A percentile compares a stretch with the other conserved stretches of the same genome.
These are phyloP conservation scores for Camelina laxa DNA, from an alignment of 345 rosid genomes.

Conservation along the genomic window DNA sequence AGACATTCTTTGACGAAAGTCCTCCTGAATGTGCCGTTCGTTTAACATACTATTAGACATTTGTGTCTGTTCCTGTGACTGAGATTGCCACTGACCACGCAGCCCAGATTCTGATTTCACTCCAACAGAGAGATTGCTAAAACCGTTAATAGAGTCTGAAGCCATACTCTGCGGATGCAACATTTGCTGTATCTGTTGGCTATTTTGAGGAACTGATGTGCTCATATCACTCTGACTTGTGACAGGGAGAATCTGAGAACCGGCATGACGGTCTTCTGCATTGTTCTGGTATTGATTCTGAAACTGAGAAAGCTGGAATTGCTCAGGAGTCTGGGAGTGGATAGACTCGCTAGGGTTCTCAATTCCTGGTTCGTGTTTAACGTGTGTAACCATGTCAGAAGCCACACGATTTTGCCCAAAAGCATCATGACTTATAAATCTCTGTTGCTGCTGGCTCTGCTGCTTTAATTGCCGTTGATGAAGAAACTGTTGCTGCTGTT, in stretches of 20 bases:
- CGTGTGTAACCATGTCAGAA: slow-evolving; percentile 60
- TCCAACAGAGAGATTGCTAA: slow-evolving; percentile 59
- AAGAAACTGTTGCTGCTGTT: slow-evolving; percentile 56
- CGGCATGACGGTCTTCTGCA: slow-evolving; percentile 59
- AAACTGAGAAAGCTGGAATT: slow-evolving; percentile 63
- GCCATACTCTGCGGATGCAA: slow-evolving; percentile 65
- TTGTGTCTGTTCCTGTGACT: slow-evolving; percentile 60
- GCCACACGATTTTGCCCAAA: slow-evolving; percentile 61
- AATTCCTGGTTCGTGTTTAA: slow-evolving; percentile 77
- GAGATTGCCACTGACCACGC: slow-evolving; percentile 72
- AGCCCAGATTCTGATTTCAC: slow-evolving; percentile 57
- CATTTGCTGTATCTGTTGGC: slow-evolving; percentile 73
- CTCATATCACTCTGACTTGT: slow-evolving; percentile 57
- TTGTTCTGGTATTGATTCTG: slow-evolving; percentile 76
- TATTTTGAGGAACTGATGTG: slow-evolving; percentile 59
- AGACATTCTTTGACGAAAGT: slow-evolving; percentile 75
- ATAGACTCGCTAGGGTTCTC: slow-evolving; percentile 60
- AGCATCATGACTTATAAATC: slow-evolving; percentile 54
- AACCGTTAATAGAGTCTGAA: slow-evolving; percentile 62
- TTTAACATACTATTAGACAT: slow-evolving; percentile 52
- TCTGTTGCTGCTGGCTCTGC: slow-evolving; percentile 73
- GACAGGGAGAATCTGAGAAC: slow-evolving; percentile 52
- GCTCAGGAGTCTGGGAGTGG: slow-evolving; percentile 69
- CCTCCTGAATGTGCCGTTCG: slow-evolving; percentile 79
- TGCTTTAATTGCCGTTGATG: slow-evolving; percentile 60